phyloP scores from a whole-genome alignment of 1,284 basidiomycete genomes.

The Termitomyces sp. region DNA sequence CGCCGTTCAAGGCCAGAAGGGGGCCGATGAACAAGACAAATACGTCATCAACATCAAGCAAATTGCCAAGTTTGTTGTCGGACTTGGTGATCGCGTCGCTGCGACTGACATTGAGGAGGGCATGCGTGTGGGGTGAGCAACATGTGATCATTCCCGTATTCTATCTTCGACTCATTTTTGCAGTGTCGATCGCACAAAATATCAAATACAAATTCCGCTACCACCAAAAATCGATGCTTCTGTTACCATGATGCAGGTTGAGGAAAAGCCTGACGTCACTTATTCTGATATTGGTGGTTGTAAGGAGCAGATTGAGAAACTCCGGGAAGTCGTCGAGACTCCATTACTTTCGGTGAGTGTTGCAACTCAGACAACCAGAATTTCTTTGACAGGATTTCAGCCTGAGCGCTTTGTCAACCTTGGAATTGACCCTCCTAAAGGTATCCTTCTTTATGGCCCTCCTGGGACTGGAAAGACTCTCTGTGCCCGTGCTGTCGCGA shows the following conservation, averaged over 20 bases:
- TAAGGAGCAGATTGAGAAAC: constrained; percentile 99
- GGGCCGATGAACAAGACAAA: constrained; percentile 95
- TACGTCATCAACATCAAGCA: constrained; percentile 99
- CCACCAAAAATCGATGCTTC: constrained; percentile 99
- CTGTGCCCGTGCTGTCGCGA: constrained; percentile 97
- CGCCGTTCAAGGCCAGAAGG: constrained; percentile 79
- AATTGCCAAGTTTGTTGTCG: constrained; percentile 99
- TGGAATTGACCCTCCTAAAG: constrained; percentile 99
- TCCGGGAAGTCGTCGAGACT: constrained; percentile 97
- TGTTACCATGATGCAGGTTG: constrained; percentile 99
- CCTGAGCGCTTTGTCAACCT: constrained; percentile 97
- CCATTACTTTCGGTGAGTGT: constrained; percentile 84
- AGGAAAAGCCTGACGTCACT: constrained; percentile 98
- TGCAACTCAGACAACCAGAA: background rate
- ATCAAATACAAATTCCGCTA: constrained; percentile 99
- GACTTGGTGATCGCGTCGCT: constrained; percentile 92
- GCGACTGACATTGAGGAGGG: constrained; percentile 99
- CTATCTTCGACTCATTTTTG: constrained; percentile 5
- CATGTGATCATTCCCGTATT: background rate
- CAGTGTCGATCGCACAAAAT: constrained; percentile 90
- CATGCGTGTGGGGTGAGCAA: constrained; percentile 92
- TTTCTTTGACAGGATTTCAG: constrained; percentile 38
- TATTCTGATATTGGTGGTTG: constrained; percentile 98
- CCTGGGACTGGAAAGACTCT: constrained; percentile 99
- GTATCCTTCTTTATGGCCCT: constrained; percentile 93